These are phyloP conservation scores for Fragilaria crotonensis DNA, from an alignment of 108 stramenopile species.

Conservation along the genomic window DNA sequence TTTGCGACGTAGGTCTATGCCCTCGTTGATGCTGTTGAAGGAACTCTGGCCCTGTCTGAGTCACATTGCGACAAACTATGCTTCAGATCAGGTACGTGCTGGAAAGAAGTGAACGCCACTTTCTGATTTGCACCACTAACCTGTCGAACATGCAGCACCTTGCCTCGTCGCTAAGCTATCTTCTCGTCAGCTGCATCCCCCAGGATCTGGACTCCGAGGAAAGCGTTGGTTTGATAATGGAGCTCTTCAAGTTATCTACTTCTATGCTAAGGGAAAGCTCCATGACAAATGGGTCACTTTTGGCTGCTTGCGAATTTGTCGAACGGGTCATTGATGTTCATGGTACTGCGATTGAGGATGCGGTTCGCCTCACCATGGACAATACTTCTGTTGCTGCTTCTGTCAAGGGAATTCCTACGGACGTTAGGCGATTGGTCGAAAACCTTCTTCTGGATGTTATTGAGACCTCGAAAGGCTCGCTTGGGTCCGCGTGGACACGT, in stretches of 20 bases:
- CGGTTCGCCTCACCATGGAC: neutral
- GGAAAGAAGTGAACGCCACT: neutral
- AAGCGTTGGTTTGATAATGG: neutral
- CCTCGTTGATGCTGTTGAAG: conserved; percentile 21
- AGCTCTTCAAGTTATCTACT: neutral
- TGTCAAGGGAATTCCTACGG: no score
- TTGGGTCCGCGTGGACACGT: conserved; percentile 12
- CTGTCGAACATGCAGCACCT: no score
- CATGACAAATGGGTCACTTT: neutral
- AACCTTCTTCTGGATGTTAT: conserved; percentile 8
- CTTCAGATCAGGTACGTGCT: conserved; percentile 32
- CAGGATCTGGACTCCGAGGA: neutral
- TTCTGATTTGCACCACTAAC: neutral
- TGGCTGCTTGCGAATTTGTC: neutral
- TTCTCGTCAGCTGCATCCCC: neutral
- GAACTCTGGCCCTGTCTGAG: conserved; percentile 38
- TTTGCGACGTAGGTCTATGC: conserved; percentile 4
- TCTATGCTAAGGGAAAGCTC: neutral
- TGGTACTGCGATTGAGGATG: conserved; percentile 5
- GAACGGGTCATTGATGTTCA: conserved; percentile 3
- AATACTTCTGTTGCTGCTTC: neutral
- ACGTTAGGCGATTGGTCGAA: conserved; percentile 6
- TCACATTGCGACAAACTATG: conserved; percentile 20
- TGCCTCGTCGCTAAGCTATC: neutral
- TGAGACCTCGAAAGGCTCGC: conserved; percentile 3